Conservation (phyloP, 192 early-diverging fungal genomes). For the Funneliformis geosporum region DNA sequence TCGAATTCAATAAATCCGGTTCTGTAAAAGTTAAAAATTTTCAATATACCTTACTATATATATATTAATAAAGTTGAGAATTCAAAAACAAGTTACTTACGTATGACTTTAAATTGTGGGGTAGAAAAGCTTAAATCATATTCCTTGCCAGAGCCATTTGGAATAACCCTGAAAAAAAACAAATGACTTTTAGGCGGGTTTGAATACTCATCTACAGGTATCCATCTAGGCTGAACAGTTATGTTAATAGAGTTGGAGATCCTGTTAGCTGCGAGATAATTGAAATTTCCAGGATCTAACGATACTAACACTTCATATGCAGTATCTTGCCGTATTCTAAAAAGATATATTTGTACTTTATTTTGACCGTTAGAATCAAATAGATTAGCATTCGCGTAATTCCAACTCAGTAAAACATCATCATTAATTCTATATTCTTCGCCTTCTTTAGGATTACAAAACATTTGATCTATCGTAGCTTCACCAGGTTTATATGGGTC, state of each 20-base stretch:
- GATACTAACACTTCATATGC: background rate
- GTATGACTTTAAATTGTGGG: too few relatives aligned
- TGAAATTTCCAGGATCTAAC: background rate
- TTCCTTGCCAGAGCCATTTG: background rate
- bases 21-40: too few relatives aligned
- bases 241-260: background rate
- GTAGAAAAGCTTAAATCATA: too few relatives aligned
- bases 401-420: background rate
- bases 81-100: too few relatives aligned
- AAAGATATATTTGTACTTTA: background rate
- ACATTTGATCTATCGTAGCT: background rate
- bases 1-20: too few relatives aligned
- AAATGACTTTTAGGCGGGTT: background rate
- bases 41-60: too few relatives aligned
- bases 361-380: background rate
- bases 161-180: background rate
- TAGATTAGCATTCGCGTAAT: background rate
- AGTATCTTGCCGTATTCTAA: background rate
- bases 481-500: background rate
- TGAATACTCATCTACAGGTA: background rate
- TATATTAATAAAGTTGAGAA: too few relatives aligned
- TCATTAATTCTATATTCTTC: background rate
- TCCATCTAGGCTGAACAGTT: background rate
- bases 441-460: background rate
- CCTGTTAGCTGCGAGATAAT: background rate